phyloP scores from a whole-genome alignment of 768 basidiomycete species.

The Rhizopogon roseolus region DNA sequence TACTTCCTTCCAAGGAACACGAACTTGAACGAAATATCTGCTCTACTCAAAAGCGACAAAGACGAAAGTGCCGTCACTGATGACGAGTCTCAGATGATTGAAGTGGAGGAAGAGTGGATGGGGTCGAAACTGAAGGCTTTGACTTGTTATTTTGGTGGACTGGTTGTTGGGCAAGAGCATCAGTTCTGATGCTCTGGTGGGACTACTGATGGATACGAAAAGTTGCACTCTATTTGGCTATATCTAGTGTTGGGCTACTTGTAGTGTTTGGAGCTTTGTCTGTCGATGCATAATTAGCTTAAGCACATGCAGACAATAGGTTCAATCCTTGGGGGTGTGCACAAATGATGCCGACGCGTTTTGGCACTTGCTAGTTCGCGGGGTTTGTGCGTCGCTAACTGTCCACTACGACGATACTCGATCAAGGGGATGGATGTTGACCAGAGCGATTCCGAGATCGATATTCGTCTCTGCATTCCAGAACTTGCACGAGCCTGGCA shows the following conservation, averaged over 20 bases:
- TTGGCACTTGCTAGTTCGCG: too few species aligned
- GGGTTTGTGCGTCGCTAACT: too few species aligned
- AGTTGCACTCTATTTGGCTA: too few species aligned
- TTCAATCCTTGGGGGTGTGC: too few species aligned
- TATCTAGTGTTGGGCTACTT: too few species aligned
- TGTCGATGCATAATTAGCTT: too few species aligned
- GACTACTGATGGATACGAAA: not conserved
- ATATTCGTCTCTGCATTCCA: not conserved
- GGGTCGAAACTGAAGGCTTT: constrained; percentile 88
- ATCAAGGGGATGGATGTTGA: not conserved
- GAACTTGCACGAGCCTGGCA: constrained; percentile 16
- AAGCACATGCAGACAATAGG: too few species aligned
- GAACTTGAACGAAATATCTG: constrained; percentile 64
- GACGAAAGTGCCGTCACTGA: constrained; percentile 1
- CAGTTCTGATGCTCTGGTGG: constrained; percentile 37
- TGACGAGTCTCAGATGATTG: constrained; percentile 51
- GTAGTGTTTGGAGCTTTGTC: too few species aligned
- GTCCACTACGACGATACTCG: not conserved
- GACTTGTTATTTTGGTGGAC: constrained; percentile 90
- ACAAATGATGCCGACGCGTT: too few species aligned
- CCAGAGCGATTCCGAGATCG: constrained; percentile 8
- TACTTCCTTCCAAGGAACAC: constrained; percentile 90
- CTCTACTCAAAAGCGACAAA: not conserved
- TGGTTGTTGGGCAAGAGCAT: constrained; percentile 64
- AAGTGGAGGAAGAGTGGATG: constrained; percentile 98